These are phyloP conservation scores for Nakazawaea ishiwadae DNA, from an alignment of 805 yeast genomes.

Conservation along the genomic window DNA sequence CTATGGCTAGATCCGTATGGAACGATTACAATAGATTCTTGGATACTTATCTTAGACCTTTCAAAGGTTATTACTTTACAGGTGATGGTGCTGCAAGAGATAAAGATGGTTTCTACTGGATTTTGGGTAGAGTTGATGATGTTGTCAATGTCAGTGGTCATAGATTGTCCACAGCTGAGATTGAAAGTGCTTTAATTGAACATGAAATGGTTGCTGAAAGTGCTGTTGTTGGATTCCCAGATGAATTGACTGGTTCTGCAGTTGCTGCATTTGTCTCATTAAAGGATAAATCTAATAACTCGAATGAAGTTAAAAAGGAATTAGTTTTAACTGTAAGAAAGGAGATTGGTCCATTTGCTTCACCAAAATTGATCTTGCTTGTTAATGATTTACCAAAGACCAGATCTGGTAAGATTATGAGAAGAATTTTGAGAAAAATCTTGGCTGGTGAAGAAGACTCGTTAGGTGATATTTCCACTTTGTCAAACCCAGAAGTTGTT, in stretches of 20 bases:
- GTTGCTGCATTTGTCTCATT: slow-evolving; percentile 78
- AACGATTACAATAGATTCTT: slow-evolving; percentile 66
- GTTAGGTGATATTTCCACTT: slow-evolving; percentile 74
- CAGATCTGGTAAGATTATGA: slow-evolving; percentile 83
- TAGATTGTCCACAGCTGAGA: slow-evolving; percentile 84
- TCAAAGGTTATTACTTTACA: slow-evolving; percentile 77
- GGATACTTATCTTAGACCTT: slow-evolving; percentile 81
- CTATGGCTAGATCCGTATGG: slow-evolving; percentile 81
- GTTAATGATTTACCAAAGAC: slow-evolving; percentile 82
- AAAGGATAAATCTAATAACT: slow-evolving; percentile 51
- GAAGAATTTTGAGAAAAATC: slow-evolving; percentile 77
- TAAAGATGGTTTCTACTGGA: slow-evolving; percentile 81
- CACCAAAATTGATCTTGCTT: slow-evolving; percentile 68
- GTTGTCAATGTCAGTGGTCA: slow-evolving; percentile 87
- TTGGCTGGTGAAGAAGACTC: slow-evolving; percentile 75
- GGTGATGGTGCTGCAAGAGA: slow-evolving; percentile 92
- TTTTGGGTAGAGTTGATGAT: slow-evolving; percentile 82
- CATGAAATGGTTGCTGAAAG: slow-evolving; percentile 67
- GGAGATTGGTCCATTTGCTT: slow-evolving; percentile 84
- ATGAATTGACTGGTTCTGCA: slow-evolving; percentile 83
- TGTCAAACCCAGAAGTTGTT: slow-evolving; percentile 73
- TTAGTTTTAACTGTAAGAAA: slow-evolving; percentile 66
- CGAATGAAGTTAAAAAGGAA: slow-evolving; percentile 53
- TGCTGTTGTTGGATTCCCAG: slow-evolving; percentile 81
- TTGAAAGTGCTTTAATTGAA: slow-evolving; percentile 77